Conservation (phyloP, 2,329 filamentous ascomycete genomes). For the Zalaria obscura region DNA sequence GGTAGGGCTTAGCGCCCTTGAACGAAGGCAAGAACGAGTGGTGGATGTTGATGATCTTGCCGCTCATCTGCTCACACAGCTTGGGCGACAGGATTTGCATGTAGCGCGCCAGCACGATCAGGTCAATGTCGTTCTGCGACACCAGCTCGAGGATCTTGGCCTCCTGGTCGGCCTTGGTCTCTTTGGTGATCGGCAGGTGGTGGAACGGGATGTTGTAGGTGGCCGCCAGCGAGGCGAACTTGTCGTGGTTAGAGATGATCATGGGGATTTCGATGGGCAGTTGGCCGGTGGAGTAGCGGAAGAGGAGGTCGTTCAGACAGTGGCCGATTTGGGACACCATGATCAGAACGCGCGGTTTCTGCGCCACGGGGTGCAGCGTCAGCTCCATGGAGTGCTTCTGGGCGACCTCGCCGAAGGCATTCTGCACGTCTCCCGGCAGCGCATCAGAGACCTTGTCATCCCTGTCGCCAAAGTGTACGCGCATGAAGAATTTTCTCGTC, state of each 20-base stretch:
- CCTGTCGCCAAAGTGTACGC: conserved; percentile 62
- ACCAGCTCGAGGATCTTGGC: conserved; percentile 56
- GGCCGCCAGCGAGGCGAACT: conserved; percentile 53
- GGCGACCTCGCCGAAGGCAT: conserved; percentile 47
- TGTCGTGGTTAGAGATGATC: conserved; percentile 71
- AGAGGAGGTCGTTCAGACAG: conserved; percentile 72
- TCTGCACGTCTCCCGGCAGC: conserved; percentile 37
- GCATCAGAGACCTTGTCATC: conserved; percentile 20
- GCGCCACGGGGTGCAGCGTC: conserved; percentile 51
- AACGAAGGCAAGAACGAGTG: conserved; percentile 76
- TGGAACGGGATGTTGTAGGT: conserved; percentile 68
- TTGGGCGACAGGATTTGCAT: conserved; percentile 73
- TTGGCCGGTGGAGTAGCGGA: conserved; percentile 61
- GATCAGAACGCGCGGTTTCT: conserved; percentile 65
- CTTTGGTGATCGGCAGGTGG: conserved; percentile 66
- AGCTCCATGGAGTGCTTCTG: conserved; percentile 54
- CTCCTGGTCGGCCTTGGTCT: conserved; percentile 66
- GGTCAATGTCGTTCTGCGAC: conserved; percentile 53
- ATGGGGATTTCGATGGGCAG: conserved; percentile 61
- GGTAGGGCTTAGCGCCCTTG: conserved; percentile 80
- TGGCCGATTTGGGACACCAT: conserved; percentile 86
- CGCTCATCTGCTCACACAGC: conserved; percentile 65
- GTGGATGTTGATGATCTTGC: conserved; percentile 85
- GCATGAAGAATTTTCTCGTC: conserved; percentile 73
- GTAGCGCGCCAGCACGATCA: conserved; percentile 70